A percentile compares a stretch with the other conserved stretches of the same genome.
Conservation (phyloP, 1,139 yeast species). For the Geotrichum candidum region DNA sequence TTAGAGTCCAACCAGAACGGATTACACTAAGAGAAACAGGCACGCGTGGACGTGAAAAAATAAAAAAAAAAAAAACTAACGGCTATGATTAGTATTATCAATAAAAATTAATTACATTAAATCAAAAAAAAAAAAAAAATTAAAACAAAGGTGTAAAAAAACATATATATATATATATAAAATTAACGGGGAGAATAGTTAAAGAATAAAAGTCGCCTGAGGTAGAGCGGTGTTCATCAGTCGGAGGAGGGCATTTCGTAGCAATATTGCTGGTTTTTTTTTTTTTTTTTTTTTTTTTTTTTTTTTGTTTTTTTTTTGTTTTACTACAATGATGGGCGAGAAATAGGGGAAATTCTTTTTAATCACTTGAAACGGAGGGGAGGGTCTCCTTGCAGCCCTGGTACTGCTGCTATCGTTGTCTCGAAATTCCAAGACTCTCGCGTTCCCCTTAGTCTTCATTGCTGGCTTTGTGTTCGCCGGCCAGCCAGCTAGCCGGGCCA, state of each 20-base stretch:
- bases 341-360: neutral
- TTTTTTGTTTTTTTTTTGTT: no score
- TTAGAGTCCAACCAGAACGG: no score
- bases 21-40: no score
- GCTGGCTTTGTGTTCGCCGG: neutral
- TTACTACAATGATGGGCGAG: neutral
- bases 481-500: neutral
- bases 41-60: no score
- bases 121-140: neutral
- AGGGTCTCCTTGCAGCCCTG: neutral
- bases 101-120: neutral
- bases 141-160: neutral
- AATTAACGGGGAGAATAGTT: neutral
- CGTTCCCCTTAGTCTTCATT: neutral
- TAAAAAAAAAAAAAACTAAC: no score
- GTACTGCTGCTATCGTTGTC: neutral
- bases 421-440: neutral
- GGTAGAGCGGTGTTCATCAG: neutral
- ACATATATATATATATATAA: neutral
- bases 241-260: neutral
- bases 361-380: neutral
- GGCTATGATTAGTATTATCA: no score
- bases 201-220: neutral
- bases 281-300: no score
- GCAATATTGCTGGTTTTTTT: neutral